Base-by-base conservation (phyloP, 441 rosid species). In the Brassica balearica region DNA sequence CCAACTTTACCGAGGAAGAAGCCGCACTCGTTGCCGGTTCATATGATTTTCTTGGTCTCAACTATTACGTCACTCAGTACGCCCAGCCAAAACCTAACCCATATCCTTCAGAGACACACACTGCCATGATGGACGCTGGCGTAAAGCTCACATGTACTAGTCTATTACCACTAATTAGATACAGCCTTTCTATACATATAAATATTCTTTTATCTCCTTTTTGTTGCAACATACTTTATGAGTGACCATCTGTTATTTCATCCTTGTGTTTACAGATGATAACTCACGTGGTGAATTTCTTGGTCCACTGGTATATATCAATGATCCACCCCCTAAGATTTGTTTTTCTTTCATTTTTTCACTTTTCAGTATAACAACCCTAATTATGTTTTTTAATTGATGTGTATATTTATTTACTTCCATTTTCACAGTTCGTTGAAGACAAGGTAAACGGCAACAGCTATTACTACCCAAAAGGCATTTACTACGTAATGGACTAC, bases 31-130 rank as follows among this genome's bases (percentile, higher is more conserved):
- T 87, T 0, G 65, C 71, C 6, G 75, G 82, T 51, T 84, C 88
- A 8, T 71, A 14, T 11, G 88, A 87, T 68, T 87, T 80, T 43
- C 69, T 87, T 36, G 87, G 85, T 10, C 22, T 85, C 22, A 87
- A 85, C 72, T 84, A 84, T 55, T 56, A 85, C 72, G 55, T 79
- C 7, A 62, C 86, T 20, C 51, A 60, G 7, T 87, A 80, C 11
- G 84, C 58, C 10, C 59, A 34, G 12, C 66, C 71, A 1, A 8
- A 55, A 8, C n/a, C 63, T 55, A 27, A 27, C 41, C 65, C 64
- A 41, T 55, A 3, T 53, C 53, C 78, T 71, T 38, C 20, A 4
- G 17, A 12, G 11, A 9, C 8, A 20, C 59, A 48, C 63, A 25
- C 25, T 17, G 64, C 32, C 38, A 34, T 22, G 68, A 2, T 6